phyloP scores from a whole-genome alignment of 768 basidiomycete species.

The Fomitopsis pulvina region DNA sequence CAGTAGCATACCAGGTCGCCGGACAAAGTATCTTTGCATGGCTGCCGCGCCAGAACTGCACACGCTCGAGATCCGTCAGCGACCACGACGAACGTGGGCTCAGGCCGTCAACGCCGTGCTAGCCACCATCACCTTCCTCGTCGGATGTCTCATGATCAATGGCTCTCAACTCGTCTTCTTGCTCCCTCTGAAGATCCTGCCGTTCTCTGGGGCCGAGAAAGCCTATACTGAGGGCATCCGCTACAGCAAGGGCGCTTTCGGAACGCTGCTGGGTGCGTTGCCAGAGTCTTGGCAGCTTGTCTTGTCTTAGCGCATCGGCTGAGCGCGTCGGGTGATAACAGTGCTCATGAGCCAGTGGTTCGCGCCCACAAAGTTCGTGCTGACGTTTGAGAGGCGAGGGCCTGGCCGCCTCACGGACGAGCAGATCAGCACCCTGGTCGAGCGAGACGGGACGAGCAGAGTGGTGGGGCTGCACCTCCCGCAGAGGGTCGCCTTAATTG shows the following conservation, averaged over 20 bases:
- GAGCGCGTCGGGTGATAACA: conserved; percentile 23
- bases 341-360: conserved; percentile 81
- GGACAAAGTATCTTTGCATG: too few relatives aligned
- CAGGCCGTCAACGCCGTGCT: conserved; percentile 42
- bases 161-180: conserved; percentile 66
- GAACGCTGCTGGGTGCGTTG: conserved; percentile 58
- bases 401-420: conserved; percentile 54
- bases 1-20: too few relatives aligned
- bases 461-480: conserved; percentile 64
- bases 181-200: conserved; percentile 58
- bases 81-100: conserved; percentile 48
- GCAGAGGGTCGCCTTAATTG: conserved; percentile 73
- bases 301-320: not conserved
- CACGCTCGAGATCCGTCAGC: conserved; percentile 44
- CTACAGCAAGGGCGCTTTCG: conserved; percentile 82
- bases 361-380: conserved; percentile 62
- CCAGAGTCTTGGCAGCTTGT: not conserved
- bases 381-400: conserved; percentile 72
- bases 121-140: conserved; percentile 52
- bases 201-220: conserved; percentile 45
- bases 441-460: conserved; percentile 49
- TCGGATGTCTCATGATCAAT: conserved; percentile 65
- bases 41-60: conserved; percentile 20
- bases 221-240: conserved; percentile 67
- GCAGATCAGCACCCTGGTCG: conserved; percentile 51